Conservation (phyloP, 805 yeast genomes). For the Candida dajiaensis region DNA sequence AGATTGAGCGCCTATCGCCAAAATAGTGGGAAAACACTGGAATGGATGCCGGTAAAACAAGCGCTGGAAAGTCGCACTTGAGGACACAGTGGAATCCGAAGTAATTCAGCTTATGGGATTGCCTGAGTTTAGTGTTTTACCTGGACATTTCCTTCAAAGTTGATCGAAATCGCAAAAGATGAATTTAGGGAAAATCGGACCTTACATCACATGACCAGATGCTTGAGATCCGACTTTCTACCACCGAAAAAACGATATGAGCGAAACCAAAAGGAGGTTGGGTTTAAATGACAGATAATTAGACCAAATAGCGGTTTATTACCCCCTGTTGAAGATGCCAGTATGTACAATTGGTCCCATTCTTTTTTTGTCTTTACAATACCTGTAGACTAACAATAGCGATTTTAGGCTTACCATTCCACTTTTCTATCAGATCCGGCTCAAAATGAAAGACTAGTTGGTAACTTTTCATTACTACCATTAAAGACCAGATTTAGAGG, state of each 20-base stretch:
- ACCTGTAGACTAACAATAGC: neutral
- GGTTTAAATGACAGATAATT: neutral
- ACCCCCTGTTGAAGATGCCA: conserved; percentile 1
- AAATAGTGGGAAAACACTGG: neutral
- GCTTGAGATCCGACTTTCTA: neutral
- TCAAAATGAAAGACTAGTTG: conserved; percentile 57
- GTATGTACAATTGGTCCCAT: conserved; percentile 3
- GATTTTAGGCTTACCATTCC: conserved; percentile 64
- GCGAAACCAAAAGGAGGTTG: neutral
- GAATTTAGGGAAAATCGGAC: neutral
- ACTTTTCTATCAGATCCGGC: conserved; percentile 62
- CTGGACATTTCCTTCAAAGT: neutral
- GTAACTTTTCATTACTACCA: conserved; percentile 80
- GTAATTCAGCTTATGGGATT: neutral
- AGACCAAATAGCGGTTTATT: neutral
- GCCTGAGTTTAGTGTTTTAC: neutral
- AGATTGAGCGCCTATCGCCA: neutral
- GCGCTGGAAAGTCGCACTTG: neutral
- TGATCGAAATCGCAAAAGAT: neutral
- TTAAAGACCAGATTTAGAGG: conserved; percentile 81
- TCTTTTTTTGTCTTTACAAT: neutral
- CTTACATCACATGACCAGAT: neutral
- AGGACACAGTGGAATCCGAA: neutral
- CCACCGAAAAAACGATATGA: too few species aligned
- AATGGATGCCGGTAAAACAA: neutral